These are phyloP conservation scores for Psilocybe azurescens DNA, from an alignment of 768 basidiomycete species.

Conservation along the genomic window DNA sequence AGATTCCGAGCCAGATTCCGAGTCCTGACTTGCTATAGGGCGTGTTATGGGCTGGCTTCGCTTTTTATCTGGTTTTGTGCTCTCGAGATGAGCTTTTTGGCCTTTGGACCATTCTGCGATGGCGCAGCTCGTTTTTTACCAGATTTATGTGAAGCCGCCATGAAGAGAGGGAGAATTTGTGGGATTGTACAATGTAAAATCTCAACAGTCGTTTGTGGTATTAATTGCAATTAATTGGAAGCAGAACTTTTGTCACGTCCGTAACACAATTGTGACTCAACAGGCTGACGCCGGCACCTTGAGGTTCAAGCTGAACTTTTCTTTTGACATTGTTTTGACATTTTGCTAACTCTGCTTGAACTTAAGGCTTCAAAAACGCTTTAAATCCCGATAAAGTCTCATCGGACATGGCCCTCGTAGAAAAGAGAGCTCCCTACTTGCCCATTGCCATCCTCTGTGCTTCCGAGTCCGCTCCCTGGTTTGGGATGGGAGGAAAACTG, in stretches of 20 bases:
- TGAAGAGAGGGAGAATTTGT: slow-evolving; percentile 15
- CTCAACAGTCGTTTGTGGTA: no score
- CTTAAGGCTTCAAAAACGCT: no score
- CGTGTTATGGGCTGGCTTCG: slow-evolving; percentile 66
- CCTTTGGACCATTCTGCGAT: slow-evolving; percentile 49
- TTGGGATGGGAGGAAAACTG: no score
- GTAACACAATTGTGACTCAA: not conserved
- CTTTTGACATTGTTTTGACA: no score
- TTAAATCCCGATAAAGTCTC: no score
- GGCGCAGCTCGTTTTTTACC: slow-evolving; percentile 56
- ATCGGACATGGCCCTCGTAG: no score
- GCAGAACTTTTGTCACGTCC: not conserved
- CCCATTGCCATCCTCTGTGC: no score
- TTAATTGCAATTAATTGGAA: not conserved
- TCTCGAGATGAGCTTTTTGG: slow-evolving; percentile 56
- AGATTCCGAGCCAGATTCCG: slow-evolving; percentile 47
- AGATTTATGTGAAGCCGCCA: slow-evolving; percentile 47
- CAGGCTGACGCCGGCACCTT: no score
- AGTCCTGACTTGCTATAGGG: slow-evolving; percentile 33
- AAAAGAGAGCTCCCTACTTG: no score
- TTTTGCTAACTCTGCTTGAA: no score
- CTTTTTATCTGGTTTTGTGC: slow-evolving; percentile 49
- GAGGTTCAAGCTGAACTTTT: no score
- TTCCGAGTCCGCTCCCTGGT: no score
- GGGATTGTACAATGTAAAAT: not conserved